Percentiles rank a stretch among this genome's conserved stretches.
phyloP scores from a whole-genome alignment of 768 basidiomycete genomes.

The Podaxis sp. region DNA sequence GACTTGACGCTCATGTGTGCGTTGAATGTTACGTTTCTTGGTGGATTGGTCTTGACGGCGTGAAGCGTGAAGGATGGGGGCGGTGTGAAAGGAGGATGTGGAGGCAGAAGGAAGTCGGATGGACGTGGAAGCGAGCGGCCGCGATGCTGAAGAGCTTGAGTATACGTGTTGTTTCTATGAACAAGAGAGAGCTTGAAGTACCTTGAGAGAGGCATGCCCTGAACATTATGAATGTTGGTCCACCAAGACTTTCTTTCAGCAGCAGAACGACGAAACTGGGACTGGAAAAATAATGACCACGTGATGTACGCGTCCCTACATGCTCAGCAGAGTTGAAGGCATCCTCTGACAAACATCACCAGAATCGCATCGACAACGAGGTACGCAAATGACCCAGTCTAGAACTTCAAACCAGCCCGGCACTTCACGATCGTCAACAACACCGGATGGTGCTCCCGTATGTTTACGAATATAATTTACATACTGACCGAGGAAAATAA shows the following conservation, averaged over 20 bases:
- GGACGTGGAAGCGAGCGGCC: slow-evolving; percentile 20
- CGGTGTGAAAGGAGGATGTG: slow-evolving; percentile 26
- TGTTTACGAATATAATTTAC: no score
- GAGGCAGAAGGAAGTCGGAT: slow-evolving; percentile 31
- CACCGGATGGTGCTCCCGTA: no score
- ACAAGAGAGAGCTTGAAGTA: slow-evolving; percentile 13
- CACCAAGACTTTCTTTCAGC: no score
- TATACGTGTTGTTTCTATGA: slow-evolving; percentile 17
- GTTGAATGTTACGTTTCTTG: slow-evolving; percentile 28
- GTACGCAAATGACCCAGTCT: no score
- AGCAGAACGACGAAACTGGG: background rate
- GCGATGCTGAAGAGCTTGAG: background rate
- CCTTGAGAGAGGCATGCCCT: slow-evolving; percentile 25
- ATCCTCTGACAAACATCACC: no score
- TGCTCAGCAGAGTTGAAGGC: no score
- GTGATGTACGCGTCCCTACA: no score
- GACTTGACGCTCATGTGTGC: slow-evolving; percentile 39
- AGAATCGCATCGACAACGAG: no score
- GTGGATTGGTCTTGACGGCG: slow-evolving; percentile 37
- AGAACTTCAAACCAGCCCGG: no score
- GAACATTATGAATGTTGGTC: slow-evolving; percentile 19
- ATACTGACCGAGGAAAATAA: no score
- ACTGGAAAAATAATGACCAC: background rate
- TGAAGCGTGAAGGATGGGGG: slow-evolving; percentile 23
- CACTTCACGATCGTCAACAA: no score